Base-by-base conservation (phyloP, 225 moss, liverwort and hornwort genomes). In the Physcomitrium patens region DNA sequence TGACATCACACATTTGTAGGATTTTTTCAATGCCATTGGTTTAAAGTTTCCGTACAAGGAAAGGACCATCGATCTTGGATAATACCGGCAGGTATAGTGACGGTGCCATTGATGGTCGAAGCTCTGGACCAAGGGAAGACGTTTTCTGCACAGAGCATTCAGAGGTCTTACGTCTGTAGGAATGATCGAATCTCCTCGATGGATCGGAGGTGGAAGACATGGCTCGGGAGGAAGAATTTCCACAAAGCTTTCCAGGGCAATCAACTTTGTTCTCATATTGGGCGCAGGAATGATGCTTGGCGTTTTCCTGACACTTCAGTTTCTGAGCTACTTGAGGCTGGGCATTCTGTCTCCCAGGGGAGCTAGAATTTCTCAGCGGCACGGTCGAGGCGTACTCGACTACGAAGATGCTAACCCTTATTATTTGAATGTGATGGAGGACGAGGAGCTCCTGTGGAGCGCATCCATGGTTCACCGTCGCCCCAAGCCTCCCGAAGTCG, bases 381-480 rank as follows among this genome's bases (percentile, higher is more conserved):
- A 70, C 0, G 45, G 53, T 11, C 58, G 58, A 26, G 70, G 46
- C 45, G 70, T 70, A 58, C 58, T 70, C 45, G 70, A 59, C 24
- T 23, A 58, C 3, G 49, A 20, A 71, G 11, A 27, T 44, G 44
- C 26, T 43, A 11, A 31, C 54, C n/a, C 28, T 68, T 28, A 12
- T 52, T 68, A 7, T 51, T 68, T 18, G 31, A 37, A 79, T 41
- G 70, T 62, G 13, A 85, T 83, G 78, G 61, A 59, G 18, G 85
- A 85, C 47, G 85, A 78, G 60, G 82, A 82, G 67, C 85, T 85
- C 18, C 69, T 88, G 19, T 83, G 82, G 75, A 59, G 77, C 11
- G 87, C 87, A 2, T 66, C 82, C 45, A 44, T 76, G 73, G 69
- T 52, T 5, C 82, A 77, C 8, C 74, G 59, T 7, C 63, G 82